A percentile compares a stretch with the other conserved stretches of the same genome.
Evolutionary conservation across 306 rosid genomes (phyloP).

Genomic region (Castanea sativa): DNA sequence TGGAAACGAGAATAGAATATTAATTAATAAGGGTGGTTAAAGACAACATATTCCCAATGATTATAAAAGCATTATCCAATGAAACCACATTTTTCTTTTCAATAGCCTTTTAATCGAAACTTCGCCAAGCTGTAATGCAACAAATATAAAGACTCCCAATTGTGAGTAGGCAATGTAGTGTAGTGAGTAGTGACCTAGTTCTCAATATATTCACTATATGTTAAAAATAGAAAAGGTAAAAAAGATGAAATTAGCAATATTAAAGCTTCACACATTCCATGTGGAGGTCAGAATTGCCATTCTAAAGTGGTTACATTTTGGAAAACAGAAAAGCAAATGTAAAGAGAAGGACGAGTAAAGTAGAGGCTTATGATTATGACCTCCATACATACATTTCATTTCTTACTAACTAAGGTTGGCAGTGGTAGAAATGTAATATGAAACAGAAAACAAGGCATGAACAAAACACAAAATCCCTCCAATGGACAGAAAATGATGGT

Average conservation of each 20-base stretch:
- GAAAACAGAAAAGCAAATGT: conserved; percentile 1
- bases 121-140: neutral
- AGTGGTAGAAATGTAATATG: conserved; percentile 75
- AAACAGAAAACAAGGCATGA: conserved; percentile 72
- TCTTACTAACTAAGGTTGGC: conserved; percentile 37
- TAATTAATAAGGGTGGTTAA: too few species aligned
- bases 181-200: neutral
- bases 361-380: too few species aligned
- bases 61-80: neutral
- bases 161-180: neutral
- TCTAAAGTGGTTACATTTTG: neutral
- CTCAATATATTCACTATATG: neutral
- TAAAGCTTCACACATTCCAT: neutral
- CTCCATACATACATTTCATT: too few species aligned
- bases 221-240: neutral
- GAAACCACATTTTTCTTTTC: neutral
- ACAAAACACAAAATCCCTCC: conserved; percentile 90
- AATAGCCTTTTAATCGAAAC: neutral
- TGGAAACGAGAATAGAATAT: neutral
- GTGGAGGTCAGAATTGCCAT: conserved; percentile 1
- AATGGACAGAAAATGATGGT: conserved; percentile 92
- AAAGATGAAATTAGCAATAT: neutral
- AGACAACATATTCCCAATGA: neutral
- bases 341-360: conserved; percentile 5
- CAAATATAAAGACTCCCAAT: neutral